Base-by-base conservation (phyloP, 768 basidiomycete genomes). In the Lentinula lateritia region DNA sequence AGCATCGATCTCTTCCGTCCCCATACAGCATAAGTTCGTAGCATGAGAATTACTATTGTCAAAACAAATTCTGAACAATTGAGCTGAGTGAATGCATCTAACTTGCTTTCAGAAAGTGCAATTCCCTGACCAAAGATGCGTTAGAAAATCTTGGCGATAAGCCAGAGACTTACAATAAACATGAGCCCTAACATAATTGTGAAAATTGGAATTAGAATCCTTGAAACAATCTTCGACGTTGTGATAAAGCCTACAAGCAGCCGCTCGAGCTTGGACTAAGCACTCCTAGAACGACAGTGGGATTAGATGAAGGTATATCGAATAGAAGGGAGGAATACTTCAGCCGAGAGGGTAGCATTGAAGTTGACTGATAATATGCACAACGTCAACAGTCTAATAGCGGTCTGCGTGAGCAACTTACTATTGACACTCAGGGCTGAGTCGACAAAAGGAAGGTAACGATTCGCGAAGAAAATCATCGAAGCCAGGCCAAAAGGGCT, bases 11-110 rank as follows among this genome's bases (percentile, higher is more conserved):
- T 75, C 57, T 68, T 73, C 12, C 77, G 68, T 63, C 75, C 75
- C 76, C 76, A 80, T 23, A 80, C 72, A 3, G 78, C 79, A 57
- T 78, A 78, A 8, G 78, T 80, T 7, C 78, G 77, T 5, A 80
- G 62, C 65, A 78, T 71, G 13, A 80, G 69, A 36, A 79, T 76
- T 3, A 66, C 75, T 79, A 57, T 4, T 10, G 15, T 28, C 28
- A 3, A 35, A n/a, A 28, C n/a, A 8, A 38, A 2, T 35, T 18
- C 35, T 34, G 42, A 8, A 43, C 5, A 20, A 36, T 18, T 23
- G 28, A 34, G 28, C 3, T 28, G 28, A 7, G 50, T 32, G 16
- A 13, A n/a, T 52, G 32, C 16, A 35, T 46, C 4, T 46, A 34
- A n/a, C 28, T 16, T 38, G 39, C 53, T 12, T 39, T 54, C 53